Conservation (phyloP, 805 yeast genomes). For the Suhomyces canberraensis region DNA sequence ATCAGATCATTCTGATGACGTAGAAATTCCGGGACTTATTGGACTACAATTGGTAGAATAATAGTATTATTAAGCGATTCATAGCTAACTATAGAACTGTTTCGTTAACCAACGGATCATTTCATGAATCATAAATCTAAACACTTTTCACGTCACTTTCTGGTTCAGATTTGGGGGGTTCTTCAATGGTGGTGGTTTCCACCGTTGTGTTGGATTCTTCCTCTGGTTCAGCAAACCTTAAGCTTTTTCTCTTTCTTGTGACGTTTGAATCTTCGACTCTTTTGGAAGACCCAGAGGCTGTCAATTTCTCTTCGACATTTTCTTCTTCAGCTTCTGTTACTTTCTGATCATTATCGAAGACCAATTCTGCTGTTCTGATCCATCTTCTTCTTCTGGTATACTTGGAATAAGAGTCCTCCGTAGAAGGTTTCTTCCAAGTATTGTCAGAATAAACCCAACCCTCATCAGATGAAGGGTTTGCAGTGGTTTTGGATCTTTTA, state of each 20-base stretch:
- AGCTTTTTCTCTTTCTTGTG: conserved; percentile 35
- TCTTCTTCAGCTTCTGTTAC: conserved; percentile 4
- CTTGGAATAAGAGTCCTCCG: conserved; percentile 84
- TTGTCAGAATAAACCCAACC: conserved; percentile 89
- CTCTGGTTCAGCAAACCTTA: conserved; percentile 39
- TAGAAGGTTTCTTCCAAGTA: conserved; percentile 88
- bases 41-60: too few relatives aligned
- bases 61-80: too few relatives aligned
- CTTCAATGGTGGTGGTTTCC: neutral
- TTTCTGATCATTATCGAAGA: conserved; percentile 26
- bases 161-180: neutral
- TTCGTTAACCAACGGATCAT: too few relatives aligned
- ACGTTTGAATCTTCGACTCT: conserved; percentile 4
- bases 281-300: conserved; percentile 5
- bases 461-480: conserved; percentile 74
- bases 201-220: neutral
- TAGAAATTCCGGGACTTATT: too few relatives aligned
- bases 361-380: conserved; percentile 90
- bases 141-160: neutral
- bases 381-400: conserved; percentile 94
- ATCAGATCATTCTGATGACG: too few relatives aligned
- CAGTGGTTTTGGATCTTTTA: conserved; percentile 52
- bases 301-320: neutral
- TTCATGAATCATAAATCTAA: too few relatives aligned
- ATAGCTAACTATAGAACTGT: too few relatives aligned